Conservation (phyloP, 805 yeast genomes). For the Kluyveromyces wickerhamii region DNA sequence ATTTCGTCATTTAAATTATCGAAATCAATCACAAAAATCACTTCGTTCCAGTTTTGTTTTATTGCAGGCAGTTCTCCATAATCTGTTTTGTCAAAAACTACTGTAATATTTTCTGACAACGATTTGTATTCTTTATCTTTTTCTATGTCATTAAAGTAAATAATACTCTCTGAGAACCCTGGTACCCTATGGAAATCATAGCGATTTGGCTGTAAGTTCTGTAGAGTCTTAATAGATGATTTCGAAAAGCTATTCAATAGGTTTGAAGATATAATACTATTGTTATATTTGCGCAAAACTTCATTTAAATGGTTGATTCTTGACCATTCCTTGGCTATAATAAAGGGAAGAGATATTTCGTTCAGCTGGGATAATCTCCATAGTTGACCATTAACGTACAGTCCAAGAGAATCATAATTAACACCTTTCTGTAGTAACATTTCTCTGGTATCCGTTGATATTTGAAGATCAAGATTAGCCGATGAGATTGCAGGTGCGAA, state of each 20-base stretch:
- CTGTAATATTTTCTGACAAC: conserved; percentile 34
- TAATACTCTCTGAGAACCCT: conserved; percentile 35
- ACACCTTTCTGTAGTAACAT: conserved; percentile 18
- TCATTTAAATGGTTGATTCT: conserved; percentile 11
- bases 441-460: conserved; percentile 13
- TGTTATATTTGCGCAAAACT: conserved; percentile 6
- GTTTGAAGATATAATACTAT: conserved; percentile 10
- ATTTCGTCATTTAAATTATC: conserved; percentile 31
- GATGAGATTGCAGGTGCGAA: conserved; percentile 15
- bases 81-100: conserved; percentile 39
- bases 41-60: conserved; percentile 65
- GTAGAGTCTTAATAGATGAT: conserved; percentile 17
- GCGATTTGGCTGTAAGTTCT: conserved; percentile 25
- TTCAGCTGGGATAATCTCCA: conserved; percentile 20
- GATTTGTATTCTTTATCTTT: conserved; percentile 45
- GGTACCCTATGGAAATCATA: conserved; percentile 27
- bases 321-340: conserved; percentile 17
- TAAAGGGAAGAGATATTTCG: conserved; percentile 15
- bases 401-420: conserved; percentile 26
- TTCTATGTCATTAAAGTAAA: conserved; percentile 75
- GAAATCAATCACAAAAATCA: conserved; percentile 61
- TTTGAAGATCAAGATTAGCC: conserved; percentile 2
- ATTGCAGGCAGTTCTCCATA: conserved; percentile 62
- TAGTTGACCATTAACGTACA: conserved; percentile 28
- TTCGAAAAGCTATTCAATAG: conserved; percentile 18